These are phyloP conservation scores for Truncatella angustata DNA, from an alignment of 2,329 filamentous ascomycete species.

Conservation along the genomic window DNA sequence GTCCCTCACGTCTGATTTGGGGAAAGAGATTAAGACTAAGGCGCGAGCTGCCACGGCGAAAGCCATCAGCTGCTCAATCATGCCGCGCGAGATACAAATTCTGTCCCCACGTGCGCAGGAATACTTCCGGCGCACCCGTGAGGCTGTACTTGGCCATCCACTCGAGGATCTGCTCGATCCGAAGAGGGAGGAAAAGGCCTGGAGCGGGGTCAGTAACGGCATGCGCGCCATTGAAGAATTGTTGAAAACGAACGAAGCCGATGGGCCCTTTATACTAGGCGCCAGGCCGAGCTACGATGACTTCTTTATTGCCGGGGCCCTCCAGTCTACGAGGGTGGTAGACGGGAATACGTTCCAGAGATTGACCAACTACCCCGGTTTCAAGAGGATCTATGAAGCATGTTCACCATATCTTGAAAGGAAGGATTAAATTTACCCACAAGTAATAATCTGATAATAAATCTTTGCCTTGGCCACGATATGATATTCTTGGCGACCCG, in stretches of 20 bases:
- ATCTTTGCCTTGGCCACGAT: no score
- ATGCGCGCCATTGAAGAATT: slow-evolving; percentile 29
- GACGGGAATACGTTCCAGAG: slow-evolving; percentile 16
- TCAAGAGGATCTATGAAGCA: slow-evolving; percentile 19
- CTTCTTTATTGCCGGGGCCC: slow-evolving; percentile 36
- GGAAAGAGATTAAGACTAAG: slow-evolving; percentile 5
- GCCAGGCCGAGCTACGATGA: slow-evolving; percentile 29
- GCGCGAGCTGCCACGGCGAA: slow-evolving; percentile 18
- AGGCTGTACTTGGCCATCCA: slow-evolving; percentile 16
- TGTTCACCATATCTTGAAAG: slow-evolving; percentile 18
- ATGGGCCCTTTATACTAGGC: slow-evolving; percentile 38
- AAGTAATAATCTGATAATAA: no score
- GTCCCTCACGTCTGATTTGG: slow-evolving; percentile 14
- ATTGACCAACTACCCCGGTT: slow-evolving; percentile 21
- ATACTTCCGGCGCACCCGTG: slow-evolving; percentile 37
- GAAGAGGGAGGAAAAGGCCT: slow-evolving; percentile 26
- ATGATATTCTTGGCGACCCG: no score
- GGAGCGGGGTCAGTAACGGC: slow-evolving; percentile 22
- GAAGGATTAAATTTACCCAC: slow-evolving; percentile 10
- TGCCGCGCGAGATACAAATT: slow-evolving; percentile 35
- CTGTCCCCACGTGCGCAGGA: slow-evolving; percentile 33
- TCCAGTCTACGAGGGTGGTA: slow-evolving; percentile 18
- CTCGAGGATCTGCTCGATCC: slow-evolving; percentile 33
- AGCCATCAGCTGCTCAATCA: slow-evolving; percentile 28
- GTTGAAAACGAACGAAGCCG: slow-evolving; percentile 29